A percentile compares a stretch with the other conserved stretches of the same genome.
Conservation (phyloP, 768 basidiomycete species). For the Lentinula guzmanii region DNA sequence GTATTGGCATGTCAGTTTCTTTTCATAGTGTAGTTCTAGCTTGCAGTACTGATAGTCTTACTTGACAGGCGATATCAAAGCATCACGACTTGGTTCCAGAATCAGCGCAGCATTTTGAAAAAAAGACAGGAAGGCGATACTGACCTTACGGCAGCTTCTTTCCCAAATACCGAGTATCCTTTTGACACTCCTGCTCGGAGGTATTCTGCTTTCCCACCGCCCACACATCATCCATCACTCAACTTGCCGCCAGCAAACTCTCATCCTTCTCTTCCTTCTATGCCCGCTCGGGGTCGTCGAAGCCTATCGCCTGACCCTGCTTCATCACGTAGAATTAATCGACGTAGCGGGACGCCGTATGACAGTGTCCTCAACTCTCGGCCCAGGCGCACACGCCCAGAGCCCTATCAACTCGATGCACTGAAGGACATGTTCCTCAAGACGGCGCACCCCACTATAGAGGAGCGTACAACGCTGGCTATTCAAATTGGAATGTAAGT, state of each 20-base stretch:
- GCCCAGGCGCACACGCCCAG: conserved; percentile 70
- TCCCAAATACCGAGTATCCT: conserved; percentile 20
- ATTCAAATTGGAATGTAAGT: conserved; percentile 73
- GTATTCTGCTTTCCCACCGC: conserved; percentile 38
- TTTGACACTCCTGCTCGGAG: conserved; percentile 24
- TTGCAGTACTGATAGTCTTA: conserved; percentile 6
- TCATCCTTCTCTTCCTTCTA: conserved; percentile 9
- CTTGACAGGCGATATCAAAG: conserved; percentile 64
- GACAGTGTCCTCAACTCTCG: conserved; percentile 35
- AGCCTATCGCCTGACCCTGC: conserved; percentile 12
- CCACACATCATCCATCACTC: conserved; percentile 26
- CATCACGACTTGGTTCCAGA: conserved; percentile 86
- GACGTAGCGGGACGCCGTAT: conserved; percentile 37
- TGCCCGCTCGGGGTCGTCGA: neutral
- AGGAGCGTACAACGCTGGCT: conserved; percentile 70
- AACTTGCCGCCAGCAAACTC: conserved; percentile 16
- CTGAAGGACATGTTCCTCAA: conserved; percentile 63
- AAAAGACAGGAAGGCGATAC: conserved; percentile 61
- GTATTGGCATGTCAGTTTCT: conserved; percentile 67
- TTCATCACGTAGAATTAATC: conserved; percentile 32
- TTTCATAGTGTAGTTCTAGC: conserved; percentile 9
- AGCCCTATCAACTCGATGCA: conserved; percentile 71
- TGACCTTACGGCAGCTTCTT: conserved; percentile 18
- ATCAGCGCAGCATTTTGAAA: conserved; percentile 73
- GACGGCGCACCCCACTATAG: conserved; percentile 71